phyloP scores from a whole-genome alignment of 345 rosid species.

The Gossypium ekmanianum region DNA sequence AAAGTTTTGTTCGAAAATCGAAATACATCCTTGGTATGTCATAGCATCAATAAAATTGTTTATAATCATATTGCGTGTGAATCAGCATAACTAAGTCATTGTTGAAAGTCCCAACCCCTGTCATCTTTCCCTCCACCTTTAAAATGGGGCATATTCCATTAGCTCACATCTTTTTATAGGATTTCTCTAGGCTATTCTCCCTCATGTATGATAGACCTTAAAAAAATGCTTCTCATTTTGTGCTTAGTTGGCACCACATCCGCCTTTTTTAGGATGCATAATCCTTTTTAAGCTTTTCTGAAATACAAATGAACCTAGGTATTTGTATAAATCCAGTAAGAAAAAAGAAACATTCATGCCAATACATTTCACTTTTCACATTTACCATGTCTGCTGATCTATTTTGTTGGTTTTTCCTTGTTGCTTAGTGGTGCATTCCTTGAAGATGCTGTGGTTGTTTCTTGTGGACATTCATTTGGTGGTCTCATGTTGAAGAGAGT shows the following conservation, averaged over 20 bases:
- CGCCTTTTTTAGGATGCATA: background rate
- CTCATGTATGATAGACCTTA: background rate
- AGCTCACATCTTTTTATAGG: background rate
- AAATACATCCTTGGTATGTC: background rate
- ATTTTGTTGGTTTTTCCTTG: conserved; percentile 14
- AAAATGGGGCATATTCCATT: background rate
- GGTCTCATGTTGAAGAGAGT: conserved; percentile 93
- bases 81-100: background rate
- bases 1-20: background rate
- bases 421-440: conserved; percentile 85
- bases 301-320: background rate
- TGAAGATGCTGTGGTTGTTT: conserved; percentile 87
- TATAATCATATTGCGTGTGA: background rate
- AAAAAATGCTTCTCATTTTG: background rate
- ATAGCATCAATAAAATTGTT: conserved; percentile 9
- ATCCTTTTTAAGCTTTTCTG: background rate
- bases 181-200: background rate
- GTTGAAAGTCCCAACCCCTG: background rate
- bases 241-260: background rate
- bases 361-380: background rate
- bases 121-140: background rate
- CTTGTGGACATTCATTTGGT: conserved; percentile 99
- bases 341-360: background rate
- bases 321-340: background rate
- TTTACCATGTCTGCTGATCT: background rate